Conservation (phyloP, 2,329 filamentous ascomycete species). For the Plectosphaerella sp. region DNA sequence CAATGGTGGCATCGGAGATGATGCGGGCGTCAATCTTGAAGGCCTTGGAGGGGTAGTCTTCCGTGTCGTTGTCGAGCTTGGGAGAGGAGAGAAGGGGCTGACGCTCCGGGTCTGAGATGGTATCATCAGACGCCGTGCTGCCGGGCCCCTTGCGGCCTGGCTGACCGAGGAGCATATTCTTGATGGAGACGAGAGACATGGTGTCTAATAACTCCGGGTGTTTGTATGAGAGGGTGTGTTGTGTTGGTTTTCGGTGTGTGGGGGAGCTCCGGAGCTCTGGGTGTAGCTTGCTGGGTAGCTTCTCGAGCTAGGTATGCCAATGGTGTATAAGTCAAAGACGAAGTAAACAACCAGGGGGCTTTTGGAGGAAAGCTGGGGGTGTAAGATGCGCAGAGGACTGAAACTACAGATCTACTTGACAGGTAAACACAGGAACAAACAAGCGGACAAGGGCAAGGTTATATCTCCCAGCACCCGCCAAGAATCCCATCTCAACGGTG, state of each 20-base stretch:
- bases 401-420: not conserved
- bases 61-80: not conserved
- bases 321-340: not conserved
- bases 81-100: constrained; percentile 9
- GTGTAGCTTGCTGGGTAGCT: not conserved
- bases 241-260: not conserved
- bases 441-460: not conserved
- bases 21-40: constrained; percentile 14
- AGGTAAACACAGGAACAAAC: not conserved
- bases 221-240: not conserved
- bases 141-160: constrained; percentile 1
- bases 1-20: constrained; percentile 40
- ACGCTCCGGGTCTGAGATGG: constrained; percentile 11
- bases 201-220: not conserved
- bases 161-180: constrained; percentile 11
- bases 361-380: not conserved
- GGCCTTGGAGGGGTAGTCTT: not conserved
- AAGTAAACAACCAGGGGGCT: not conserved
- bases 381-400: not conserved
- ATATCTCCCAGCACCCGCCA: not conserved
- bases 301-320: not conserved
- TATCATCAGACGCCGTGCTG: constrained; percentile 13
- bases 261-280: not conserved
- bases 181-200: constrained; percentile 14
- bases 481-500: not conserved